Evolutionary conservation across 495 filamentous ascomycete genomes (phyloP).

Genomic region (Neurospora intermedia): DNA sequence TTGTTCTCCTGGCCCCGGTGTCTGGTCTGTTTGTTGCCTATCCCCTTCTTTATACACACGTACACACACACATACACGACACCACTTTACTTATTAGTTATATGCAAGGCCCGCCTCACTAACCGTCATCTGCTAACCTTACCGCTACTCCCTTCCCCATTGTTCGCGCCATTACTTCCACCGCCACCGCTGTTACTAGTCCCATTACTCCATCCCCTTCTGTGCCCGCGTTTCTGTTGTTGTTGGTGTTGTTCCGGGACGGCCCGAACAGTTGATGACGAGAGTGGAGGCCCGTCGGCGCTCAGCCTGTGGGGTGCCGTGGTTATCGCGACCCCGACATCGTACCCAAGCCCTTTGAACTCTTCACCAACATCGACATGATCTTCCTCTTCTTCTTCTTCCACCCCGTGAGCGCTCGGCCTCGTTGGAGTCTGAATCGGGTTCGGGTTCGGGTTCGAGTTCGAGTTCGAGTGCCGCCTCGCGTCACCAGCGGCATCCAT

Average conservation of each 20-base stretch:
- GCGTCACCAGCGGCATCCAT: background rate
- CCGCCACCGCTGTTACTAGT: background rate
- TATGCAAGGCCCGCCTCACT: background rate
- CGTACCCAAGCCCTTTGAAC: background rate
- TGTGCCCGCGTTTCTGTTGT: background rate
- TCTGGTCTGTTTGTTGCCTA: background rate
- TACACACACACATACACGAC: background rate
- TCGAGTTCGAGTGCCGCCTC: background rate
- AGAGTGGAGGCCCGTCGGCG: background rate
- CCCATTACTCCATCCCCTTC: background rate
- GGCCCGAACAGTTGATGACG: background rate
- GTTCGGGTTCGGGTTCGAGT: background rate
- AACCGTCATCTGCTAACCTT: constrained; percentile 1
- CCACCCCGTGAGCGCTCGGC: background rate
- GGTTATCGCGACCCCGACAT: background rate
- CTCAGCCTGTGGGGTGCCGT: background rate
- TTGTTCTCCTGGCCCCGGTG: background rate
- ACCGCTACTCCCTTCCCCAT: background rate
- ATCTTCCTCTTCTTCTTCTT: background rate
- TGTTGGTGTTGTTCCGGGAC: background rate
- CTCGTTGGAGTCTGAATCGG: background rate
- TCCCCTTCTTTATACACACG: background rate
- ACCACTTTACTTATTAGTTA: background rate
- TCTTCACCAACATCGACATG: background rate
- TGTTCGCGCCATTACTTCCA: background rate